phyloP scores from a whole-genome alignment of 2,329 filamentous ascomycete genomes.

The Thelonectria discophora region DNA sequence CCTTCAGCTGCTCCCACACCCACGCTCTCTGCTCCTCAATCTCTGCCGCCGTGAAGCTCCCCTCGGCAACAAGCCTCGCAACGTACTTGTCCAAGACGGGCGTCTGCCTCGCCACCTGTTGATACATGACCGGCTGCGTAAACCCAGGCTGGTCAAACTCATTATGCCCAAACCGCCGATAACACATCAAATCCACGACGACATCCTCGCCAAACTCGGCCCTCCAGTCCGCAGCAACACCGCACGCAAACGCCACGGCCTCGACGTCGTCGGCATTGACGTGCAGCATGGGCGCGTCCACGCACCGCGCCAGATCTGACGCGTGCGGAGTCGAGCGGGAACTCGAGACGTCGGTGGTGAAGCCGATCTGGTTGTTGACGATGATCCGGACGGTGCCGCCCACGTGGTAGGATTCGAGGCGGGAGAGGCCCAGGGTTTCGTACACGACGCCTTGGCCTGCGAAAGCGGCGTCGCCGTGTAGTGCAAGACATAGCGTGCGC shows the following conservation, averaged over 20 bases:
- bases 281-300: slow-evolving; percentile 97
- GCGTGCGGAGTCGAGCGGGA: slow-evolving; percentile 97
- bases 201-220: slow-evolving; percentile 98
- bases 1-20: slow-evolving; percentile 98
- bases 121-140: slow-evolving; percentile 99
- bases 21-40: slow-evolving; percentile 98
- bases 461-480: slow-evolving; percentile 97
- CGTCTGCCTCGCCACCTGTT: slow-evolving; percentile 85
- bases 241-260: slow-evolving; percentile 96
- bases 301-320: slow-evolving; percentile 97
- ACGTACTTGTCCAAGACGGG: slow-evolving; percentile 89
- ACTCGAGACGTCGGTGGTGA: slow-evolving; percentile 96
- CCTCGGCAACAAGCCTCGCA: slow-evolving; percentile 86
- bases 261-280: slow-evolving; percentile 98
- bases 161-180: slow-evolving; percentile 98
- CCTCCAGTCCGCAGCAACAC: slow-evolving; percentile 95
- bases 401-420: slow-evolving; percentile 92
- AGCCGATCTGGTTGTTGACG: slow-evolving; percentile 99
- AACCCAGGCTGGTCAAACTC: slow-evolving; percentile 99
- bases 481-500: slow-evolving; percentile 89
- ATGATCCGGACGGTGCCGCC: slow-evolving; percentile 96
- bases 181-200: slow-evolving; percentile 96
- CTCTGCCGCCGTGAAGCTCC: slow-evolving; percentile 95
- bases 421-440: slow-evolving; percentile 96
- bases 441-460: slow-evolving; percentile 97